phyloP scores from a whole-genome alignment of 768 basidiomycete species.

The Boletus edulis region DNA sequence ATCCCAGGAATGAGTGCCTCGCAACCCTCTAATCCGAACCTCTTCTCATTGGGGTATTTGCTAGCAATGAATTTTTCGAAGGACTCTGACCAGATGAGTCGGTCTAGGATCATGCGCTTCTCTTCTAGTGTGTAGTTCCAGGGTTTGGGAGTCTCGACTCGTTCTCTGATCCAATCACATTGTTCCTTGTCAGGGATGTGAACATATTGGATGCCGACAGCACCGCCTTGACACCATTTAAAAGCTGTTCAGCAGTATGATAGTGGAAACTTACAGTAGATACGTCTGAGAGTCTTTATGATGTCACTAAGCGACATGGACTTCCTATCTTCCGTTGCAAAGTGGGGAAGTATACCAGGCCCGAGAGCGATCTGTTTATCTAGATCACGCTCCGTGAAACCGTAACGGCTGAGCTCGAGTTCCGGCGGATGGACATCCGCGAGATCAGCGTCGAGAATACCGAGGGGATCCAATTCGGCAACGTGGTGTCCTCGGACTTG shows the following conservation, averaged over 20 bases:
- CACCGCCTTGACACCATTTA: conserved; percentile 56
- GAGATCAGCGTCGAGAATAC: conserved; percentile 88
- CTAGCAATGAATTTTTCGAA: conserved; percentile 98
- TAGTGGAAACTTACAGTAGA: conserved; percentile 76
- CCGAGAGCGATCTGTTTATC: conserved; percentile 94
- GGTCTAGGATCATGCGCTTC: conserved; percentile 98
- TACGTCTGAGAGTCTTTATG: conserved; percentile 83
- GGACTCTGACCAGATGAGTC: conserved; percentile 99
- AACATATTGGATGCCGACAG: conserved; percentile 86
- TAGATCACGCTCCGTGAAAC: conserved; percentile 91
- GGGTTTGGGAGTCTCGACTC: conserved; percentile 91
- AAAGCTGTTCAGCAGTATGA: not conserved
- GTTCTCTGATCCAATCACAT: conserved; percentile 98
- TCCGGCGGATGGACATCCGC: conserved; percentile 78
- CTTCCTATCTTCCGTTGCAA: conserved; percentile 81
- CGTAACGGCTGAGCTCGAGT: conserved; percentile 90
- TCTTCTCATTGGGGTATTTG: conserved; percentile 99
- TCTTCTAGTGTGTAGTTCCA: conserved; percentile 99
- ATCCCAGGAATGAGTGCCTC: conserved; percentile 98
- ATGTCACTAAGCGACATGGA: conserved; percentile 91
- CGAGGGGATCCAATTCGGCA: conserved; percentile 93
- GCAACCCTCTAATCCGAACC: conserved; percentile 98
- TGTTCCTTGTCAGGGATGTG: conserved; percentile 99
- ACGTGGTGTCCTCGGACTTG: conserved; percentile 98
- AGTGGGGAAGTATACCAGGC: conserved; percentile 94